phyloP scores from a whole-genome alignment of 768 basidiomycete species.

The Sistotremastrum niveocremeum region DNA sequence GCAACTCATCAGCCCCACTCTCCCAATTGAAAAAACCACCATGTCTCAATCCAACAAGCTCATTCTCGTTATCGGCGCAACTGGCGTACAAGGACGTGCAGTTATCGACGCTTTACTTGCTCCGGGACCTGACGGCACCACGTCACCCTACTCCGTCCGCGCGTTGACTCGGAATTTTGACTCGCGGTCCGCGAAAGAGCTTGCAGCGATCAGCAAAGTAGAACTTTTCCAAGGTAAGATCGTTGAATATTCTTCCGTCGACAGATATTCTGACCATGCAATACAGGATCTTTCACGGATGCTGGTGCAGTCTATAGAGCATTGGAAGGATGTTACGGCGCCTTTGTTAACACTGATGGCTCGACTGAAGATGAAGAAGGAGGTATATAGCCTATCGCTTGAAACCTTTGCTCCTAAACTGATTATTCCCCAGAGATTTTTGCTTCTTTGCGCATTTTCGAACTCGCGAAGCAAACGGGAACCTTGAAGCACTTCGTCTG shows the following conservation, averaged over 20 bases:
- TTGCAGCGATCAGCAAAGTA: constrained; percentile 21
- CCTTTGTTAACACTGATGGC: constrained; percentile 8
- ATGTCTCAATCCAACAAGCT: constrained; percentile 14
- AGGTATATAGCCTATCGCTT: too few relatives aligned
- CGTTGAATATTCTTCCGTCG: not conserved
- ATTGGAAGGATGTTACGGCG: constrained; percentile 20
- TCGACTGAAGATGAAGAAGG: not conserved
- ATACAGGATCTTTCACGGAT: constrained; percentile 21
- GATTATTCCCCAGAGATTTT: constrained; percentile 16
- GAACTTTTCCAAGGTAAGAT: constrained; percentile 23
- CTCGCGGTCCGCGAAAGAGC: constrained; percentile 21
- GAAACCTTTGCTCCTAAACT: too few relatives aligned
- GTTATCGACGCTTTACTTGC: constrained; percentile 26
- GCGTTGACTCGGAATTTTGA: constrained; percentile 26
- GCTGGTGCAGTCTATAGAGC: constrained; percentile 16
- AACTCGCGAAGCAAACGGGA: constrained; percentile 21
- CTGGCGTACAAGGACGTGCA: constrained; percentile 30
- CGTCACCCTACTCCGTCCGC: constrained; percentile 30
- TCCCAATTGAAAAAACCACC: too few relatives aligned
- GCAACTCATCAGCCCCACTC: too few relatives aligned
- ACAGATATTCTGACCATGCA: not conserved
- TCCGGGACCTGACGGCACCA: constrained; percentile 20
- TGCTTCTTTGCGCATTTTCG: constrained; percentile 28
- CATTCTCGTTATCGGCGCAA: constrained; percentile 33
- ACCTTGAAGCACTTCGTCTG: constrained; percentile 27